These are phyloP conservation scores for Panellus pusillus DNA, from an alignment of 768 basidiomycete genomes.

Conservation along the genomic window DNA sequence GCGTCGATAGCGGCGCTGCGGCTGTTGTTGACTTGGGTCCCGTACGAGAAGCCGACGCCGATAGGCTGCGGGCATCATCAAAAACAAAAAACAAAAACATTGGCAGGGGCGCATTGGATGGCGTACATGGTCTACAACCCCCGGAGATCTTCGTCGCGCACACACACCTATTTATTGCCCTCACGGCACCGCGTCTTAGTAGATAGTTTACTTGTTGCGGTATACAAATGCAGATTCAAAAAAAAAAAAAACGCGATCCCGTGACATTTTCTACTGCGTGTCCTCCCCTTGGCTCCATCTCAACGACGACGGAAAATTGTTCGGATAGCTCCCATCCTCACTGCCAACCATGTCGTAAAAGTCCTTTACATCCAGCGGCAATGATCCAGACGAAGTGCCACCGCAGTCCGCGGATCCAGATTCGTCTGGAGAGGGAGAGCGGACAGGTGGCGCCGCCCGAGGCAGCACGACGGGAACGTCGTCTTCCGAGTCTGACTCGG, in stretches of 20 bases:
- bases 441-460: neutral
- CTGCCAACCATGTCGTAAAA: constrained; percentile 46
- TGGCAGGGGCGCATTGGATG: no score
- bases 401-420: neutral
- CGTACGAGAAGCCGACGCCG: constrained; percentile 33
- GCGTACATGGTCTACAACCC: neutral
- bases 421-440: constrained; percentile 10
- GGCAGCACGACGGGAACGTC: constrained; percentile 21
- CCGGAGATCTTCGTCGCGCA: no score
- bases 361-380: constrained; percentile 40
- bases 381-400: constrained; percentile 23
- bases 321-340: constrained; percentile 40
- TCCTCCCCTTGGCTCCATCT: constrained; percentile 16
- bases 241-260: constrained; percentile 3
- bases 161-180: no score
- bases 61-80: constrained; percentile 21
- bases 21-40: constrained; percentile 28
- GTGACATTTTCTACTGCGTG: constrained; percentile 6
- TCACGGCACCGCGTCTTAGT: no score
- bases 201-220: no score
- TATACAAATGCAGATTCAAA: no score
- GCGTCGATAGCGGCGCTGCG: constrained; percentile 28
- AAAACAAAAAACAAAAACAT: no score
- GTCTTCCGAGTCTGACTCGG: constrained; percentile 40
- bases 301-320: constrained; percentile 41